These are phyloP conservation scores for Naematelia aurantialba DNA, from an alignment of 768 basidiomycete genomes.

Conservation along the genomic window DNA sequence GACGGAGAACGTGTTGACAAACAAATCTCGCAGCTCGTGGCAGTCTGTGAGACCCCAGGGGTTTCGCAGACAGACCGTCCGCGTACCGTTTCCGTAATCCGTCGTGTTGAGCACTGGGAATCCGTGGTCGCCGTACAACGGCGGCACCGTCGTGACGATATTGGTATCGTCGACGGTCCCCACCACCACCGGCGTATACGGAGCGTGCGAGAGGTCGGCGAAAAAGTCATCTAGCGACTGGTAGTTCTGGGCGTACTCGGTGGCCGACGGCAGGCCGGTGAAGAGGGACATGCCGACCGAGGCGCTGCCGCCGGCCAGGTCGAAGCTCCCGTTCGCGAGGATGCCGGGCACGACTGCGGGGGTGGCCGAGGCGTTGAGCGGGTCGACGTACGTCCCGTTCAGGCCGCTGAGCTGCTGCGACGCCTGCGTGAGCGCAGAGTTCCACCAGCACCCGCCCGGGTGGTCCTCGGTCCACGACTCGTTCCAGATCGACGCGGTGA, in stretches of 20 bases:
- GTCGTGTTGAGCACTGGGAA: slow-evolving; percentile 22
- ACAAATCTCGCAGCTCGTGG: neutral
- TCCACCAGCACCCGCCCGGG: slow-evolving; percentile 20
- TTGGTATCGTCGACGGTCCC: neutral
- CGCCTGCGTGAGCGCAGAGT: slow-evolving; percentile 14
- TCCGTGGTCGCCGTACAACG: slow-evolving; percentile 12
- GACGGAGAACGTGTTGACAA: neutral
- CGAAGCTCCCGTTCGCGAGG: slow-evolving; percentile 4
- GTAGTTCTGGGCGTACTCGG: neutral
- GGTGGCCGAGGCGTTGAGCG: too few relatives aligned
- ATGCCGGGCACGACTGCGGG: slow-evolving; percentile 8
- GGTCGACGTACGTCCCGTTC: neutral
- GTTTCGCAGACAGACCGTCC: slow-evolving; percentile 17
- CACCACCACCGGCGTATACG: slow-evolving; percentile 13
- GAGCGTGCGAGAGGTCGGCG: neutral
- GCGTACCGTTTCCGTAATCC: slow-evolving; percentile 2
- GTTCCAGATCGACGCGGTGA: slow-evolving; percentile 9
- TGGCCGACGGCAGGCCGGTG: slow-evolving; percentile 10
- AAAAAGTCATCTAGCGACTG: slow-evolving; percentile 8
- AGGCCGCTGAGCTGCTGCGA: slow-evolving; percentile 6
- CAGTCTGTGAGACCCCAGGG: slow-evolving; percentile 23
- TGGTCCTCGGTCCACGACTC: slow-evolving; percentile 19
- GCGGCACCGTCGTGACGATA: slow-evolving; percentile 1
- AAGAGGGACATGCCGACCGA: slow-evolving; percentile 6
- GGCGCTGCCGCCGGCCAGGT: neutral